A percentile compares a stretch with the other conserved stretches of the same genome.
Evolutionary conservation across 495 filamentous ascomycete species (phyloP).

Genomic region (Halenospora varia): DNA sequence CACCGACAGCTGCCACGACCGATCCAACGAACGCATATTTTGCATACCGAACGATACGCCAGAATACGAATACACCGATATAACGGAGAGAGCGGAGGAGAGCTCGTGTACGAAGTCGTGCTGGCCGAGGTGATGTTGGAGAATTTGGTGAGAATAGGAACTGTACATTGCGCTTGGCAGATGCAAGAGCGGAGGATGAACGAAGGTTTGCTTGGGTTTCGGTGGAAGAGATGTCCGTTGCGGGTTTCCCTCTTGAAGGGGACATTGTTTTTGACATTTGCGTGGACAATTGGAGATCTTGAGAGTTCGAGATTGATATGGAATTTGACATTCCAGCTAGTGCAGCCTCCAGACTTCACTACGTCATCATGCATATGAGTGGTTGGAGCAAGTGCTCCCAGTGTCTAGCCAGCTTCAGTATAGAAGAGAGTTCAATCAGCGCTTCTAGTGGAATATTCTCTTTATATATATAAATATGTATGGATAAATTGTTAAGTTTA

Average conservation of each 20-base stretch:
- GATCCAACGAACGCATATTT: constrained; percentile 29
- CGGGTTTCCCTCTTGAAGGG: constrained; percentile 17
- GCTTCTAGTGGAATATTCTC: too few relatives aligned
- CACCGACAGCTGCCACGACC: constrained; percentile 28
- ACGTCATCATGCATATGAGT: too few relatives aligned
- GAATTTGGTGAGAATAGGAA: constrained; percentile 24
- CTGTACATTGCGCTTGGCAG: constrained; percentile 19
- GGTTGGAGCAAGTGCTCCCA: too few relatives aligned
- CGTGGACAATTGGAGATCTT: too few relatives aligned
- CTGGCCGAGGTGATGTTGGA: constrained; percentile 21
- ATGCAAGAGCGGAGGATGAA: constrained; percentile 19
- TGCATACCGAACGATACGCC: constrained; percentile 34
- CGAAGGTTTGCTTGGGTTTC: constrained; percentile 15
- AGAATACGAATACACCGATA: constrained; percentile 34
- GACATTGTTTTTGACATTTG: constrained; percentile 22
- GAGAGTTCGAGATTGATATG: too few relatives aligned
- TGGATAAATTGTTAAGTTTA: too few relatives aligned
- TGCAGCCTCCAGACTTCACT: too few relatives aligned
- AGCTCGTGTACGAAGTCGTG: constrained; percentile 26
- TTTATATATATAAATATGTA: too few relatives aligned
- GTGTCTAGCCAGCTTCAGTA: too few relatives aligned
- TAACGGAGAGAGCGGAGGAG: constrained; percentile 32
- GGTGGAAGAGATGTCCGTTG: not conserved
- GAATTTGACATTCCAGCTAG: too few relatives aligned
- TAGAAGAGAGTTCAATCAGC: too few relatives aligned